These are phyloP conservation scores for Mallotus japonicus DNA, from an alignment of 441 rosid species.

Conservation along the genomic window DNA sequence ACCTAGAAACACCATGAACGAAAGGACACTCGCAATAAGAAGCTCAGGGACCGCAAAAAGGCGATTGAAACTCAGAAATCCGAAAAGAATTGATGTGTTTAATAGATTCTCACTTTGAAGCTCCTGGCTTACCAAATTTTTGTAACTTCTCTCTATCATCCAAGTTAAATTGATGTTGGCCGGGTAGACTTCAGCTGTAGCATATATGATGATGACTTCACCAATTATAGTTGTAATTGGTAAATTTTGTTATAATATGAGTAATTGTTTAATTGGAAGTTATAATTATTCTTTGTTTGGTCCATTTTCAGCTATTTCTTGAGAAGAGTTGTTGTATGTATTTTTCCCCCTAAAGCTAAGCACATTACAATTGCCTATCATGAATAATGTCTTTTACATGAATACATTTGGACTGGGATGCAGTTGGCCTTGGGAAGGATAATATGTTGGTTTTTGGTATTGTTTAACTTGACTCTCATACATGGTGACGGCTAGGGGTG, in stretches of 20 bases:
- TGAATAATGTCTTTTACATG: too few species aligned
- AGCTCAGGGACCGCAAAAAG: slow-evolving; percentile 68
- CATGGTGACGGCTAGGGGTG: too few species aligned
- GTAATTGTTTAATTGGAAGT: background rate
- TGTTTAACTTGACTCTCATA: too few species aligned
- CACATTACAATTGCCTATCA: too few species aligned
- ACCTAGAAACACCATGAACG: slow-evolving; percentile 46
- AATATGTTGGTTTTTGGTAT: too few species aligned
- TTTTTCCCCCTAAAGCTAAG: too few species aligned
- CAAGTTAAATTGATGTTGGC: background rate
- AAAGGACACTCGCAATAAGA: slow-evolving; percentile 43
- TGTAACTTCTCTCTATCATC: background rate
- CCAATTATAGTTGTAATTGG: slow-evolving; percentile 11
- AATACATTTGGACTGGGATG: too few species aligned
- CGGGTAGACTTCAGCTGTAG: background rate
- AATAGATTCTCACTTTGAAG: background rate
- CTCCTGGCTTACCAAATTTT: background rate
- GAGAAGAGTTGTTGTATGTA: too few species aligned
- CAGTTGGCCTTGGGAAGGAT: too few species aligned
- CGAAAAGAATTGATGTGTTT: slow-evolving; percentile 25
- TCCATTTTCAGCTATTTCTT: too few species aligned
- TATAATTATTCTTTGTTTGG: background rate
- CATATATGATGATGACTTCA: slow-evolving; percentile 1
- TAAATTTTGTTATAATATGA: slow-evolving; percentile 25
- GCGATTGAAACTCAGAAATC: slow-evolving; percentile 35